Evolutionary conservation across 345 rosid species (phyloP), one percentile per base, ranked within the genome.

Genomic region (Salix viminalis): DNA sequence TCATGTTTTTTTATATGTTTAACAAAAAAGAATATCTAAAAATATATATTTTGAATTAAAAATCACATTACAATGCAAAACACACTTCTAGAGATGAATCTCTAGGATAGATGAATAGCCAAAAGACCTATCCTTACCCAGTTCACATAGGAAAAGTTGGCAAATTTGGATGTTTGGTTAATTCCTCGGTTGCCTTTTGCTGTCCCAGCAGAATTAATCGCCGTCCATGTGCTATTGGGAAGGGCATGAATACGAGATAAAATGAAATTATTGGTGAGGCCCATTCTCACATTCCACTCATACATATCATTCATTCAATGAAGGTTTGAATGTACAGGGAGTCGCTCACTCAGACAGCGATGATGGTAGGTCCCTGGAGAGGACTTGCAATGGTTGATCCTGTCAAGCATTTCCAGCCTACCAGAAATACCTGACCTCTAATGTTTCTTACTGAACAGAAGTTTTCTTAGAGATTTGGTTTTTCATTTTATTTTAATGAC

Each of bases 251-350:
- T 19, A 19, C 21, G 46, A 50, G 75, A 69, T 42, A 56, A 28
- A 67, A 34, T 42, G 66, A 77, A 79, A 84, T 71, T 81, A 81
- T 76, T 79, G 79, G 73, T 74, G 81, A 74, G 75, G 50, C 52
- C 54, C 76, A 61, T 15, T 6, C n/a, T 36, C 15, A 16, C 50
- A 50, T 66, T 42, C 44, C 23, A 60, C 58, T 24, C 48, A 70
- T 16, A 41, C 48, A 70, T 16, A 56, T n/a, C 34, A 36, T 7
- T 69, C 66, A 74, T 79, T 64, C 80, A 79, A 66, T 66, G 34
- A 34, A 70, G 60, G 77, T 60, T 32, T 75, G 76, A 39, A 36
- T 13, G 46, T 66, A 48, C 28, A 67, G 76, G 75, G 66, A 72
- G 41, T 69, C 79, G 39, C 70, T 75, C 65, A 73, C 67, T 72